Percentiles rank a stretch among this genome's conserved stretches.
phyloP scores from a whole-genome alignment of 306 rosid genomes.

The Cicer arietinum region DNA sequence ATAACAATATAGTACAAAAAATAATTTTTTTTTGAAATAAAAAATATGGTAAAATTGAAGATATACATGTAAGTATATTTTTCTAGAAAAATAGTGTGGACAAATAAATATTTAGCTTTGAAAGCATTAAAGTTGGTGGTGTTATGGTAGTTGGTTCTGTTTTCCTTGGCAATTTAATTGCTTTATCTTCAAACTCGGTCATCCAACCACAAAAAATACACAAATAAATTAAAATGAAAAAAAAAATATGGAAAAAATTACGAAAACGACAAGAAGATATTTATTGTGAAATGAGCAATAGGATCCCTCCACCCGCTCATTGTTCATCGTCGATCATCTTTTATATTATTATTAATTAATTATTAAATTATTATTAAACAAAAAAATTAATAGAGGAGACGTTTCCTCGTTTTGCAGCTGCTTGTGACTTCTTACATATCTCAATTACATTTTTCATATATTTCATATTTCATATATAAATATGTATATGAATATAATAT shows the following conservation, averaged over 20 bases:
- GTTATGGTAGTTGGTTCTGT: conserved; percentile 80
- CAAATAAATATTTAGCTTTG: conserved; percentile 39
- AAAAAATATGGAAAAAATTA: conserved; percentile 46
- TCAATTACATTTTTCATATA: conserved; percentile 36
- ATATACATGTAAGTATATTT: background rate
- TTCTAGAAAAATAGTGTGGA: conserved; percentile 30
- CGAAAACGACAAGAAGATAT: conserved; percentile 96
- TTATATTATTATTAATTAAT: too few relatives aligned
- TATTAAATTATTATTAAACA: conserved; percentile 5
- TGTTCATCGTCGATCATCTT: conserved; percentile 44
- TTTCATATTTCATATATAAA: conserved; percentile 3
- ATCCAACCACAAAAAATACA: conserved; percentile 82
- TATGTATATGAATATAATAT: background rate
- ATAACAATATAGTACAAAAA: too few relatives aligned
- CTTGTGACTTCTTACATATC: conserved; percentile 65
- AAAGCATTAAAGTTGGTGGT: conserved; percentile 76
- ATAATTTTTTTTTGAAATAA: too few relatives aligned
- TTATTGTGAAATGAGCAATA: conserved; percentile 67
- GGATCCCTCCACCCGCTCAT: conserved; percentile 62
- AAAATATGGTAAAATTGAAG: background rate
- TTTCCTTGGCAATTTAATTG: conserved; percentile 72
- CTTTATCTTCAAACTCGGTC: conserved; percentile 81
- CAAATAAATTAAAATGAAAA: conserved; percentile 43
- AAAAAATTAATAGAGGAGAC: conserved; percentile 58
- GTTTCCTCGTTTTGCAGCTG: conserved; percentile 84